Evolutionary conservation across 345 rosid genomes (phyloP), one percentile per base, ranked within the genome.

Genomic region (Isatis tinctoria): DNA sequence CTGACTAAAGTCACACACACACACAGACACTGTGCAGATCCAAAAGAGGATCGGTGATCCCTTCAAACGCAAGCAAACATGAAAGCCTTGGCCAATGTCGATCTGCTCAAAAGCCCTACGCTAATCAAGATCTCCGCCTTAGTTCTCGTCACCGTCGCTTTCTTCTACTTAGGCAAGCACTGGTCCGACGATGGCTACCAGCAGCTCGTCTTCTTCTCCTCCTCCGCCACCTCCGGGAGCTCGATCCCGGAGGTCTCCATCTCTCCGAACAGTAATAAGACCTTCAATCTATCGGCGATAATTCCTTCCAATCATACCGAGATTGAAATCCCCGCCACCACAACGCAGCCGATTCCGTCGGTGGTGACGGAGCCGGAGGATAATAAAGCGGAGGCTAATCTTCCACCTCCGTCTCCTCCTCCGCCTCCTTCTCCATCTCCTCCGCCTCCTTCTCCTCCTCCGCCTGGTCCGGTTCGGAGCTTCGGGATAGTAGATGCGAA

Each of bases 81-180:
- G 98, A 94, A 88, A 70, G 71, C 81, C 9, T 66, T 81, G 41
- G 28, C 64, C 39, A 72, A 60, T 69, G 66, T 67, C 35, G 88
- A 95, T 83, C 67, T 85, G 36, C 52, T 88, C 82, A 87, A 76
- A 74, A 72, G 52, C 72, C 85, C 86, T 9, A 56, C 78, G 7
- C 44, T 74, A 6, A 49, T 90, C 69, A 88, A 86, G 80, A 56
- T 88, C 86, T 57, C 82, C 13, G 86, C 87, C 49, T 77, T 90
- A 56, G 3, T 79, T 44, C 79, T 89, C 73, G 57, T 90, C 78
- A 73, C 97, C 70, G 60, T 82, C 73, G 72, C 86, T 35, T 96
- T 89, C 88, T 96, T 96, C 82, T 92, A 85, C 90, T 40, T 90
- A 26, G 99, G 99, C 28, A 90, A 86, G 78, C 90, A 89, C 83